A percentile compares a stretch with the other conserved stretches of the same genome.
phyloP scores from a whole-genome alignment of 495 filamentous ascomycete genomes.

The Endocarpon pusillum region DNA sequence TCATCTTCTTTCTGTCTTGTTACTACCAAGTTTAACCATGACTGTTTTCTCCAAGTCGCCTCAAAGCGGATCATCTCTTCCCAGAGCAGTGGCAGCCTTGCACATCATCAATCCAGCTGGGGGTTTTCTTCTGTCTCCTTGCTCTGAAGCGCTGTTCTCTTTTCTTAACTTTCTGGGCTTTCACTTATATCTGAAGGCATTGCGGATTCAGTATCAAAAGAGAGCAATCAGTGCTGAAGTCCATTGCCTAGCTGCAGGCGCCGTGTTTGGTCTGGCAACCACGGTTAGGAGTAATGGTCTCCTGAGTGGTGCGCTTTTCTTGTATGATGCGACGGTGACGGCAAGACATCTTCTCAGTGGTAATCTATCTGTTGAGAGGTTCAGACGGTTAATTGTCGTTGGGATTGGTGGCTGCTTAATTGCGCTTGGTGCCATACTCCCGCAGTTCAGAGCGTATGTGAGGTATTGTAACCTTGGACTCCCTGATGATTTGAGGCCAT shows the following conservation, averaged over 20 bases:
- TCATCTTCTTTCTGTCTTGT: conserved; percentile 60
- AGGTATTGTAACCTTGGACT: conserved; percentile 41
- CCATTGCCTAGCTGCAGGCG: conserved; percentile 38
- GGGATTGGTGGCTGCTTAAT: conserved; percentile 49
- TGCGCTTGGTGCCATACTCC: conserved; percentile 45
- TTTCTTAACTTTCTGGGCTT: conserved; percentile 59
- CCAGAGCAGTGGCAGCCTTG: conserved; percentile 46
- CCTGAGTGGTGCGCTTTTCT: conserved; percentile 59
- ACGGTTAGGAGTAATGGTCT: conserved; percentile 75
- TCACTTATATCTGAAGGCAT: conserved; percentile 47
- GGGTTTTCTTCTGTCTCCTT: conserved; percentile 78
- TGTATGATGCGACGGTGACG: conserved; percentile 33
- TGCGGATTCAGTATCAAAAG: conserved; percentile 17
- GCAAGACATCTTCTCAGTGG: conserved; percentile 17
- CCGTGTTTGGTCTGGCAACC: conserved; percentile 55
- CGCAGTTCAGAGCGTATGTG: conserved; percentile 60
- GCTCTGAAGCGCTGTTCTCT: conserved; percentile 64
- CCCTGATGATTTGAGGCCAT: conserved; percentile 45
- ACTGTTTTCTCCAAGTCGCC: no score
- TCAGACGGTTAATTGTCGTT: conserved; percentile 34
- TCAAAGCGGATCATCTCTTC: no score
- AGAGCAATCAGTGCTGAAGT: conserved; percentile 19
- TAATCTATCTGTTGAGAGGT: conserved; percentile 11
- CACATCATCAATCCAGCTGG: conserved; percentile 79
- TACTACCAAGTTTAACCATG: conserved; percentile 45